Percentiles rank a stretch among this genome's conserved stretches.
These are phyloP conservation scores for Yarrowia yakushimensis DNA, from an alignment of 805 yeast species.

Conservation along the genomic window DNA sequence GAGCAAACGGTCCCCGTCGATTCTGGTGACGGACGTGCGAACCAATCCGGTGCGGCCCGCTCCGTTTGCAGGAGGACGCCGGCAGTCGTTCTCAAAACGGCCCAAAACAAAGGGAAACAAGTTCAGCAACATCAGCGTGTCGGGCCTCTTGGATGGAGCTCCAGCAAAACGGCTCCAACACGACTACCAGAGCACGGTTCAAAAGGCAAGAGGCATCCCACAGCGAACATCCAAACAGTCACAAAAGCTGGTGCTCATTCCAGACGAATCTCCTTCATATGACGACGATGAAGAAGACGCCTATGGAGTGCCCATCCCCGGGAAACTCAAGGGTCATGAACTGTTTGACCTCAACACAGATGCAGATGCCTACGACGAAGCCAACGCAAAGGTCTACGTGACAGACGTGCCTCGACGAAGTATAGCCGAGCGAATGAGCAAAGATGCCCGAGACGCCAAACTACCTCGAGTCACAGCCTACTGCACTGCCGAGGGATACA, in stretches of 20 bases:
- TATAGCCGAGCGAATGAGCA: conserved; percentile 39
- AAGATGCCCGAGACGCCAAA: conserved; percentile 55
- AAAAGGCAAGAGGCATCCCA: conserved; percentile 31
- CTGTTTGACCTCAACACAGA: conserved; percentile 21
- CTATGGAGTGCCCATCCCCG: conserved; percentile 26
- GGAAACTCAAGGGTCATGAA: conserved; percentile 14
- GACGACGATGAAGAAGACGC: conserved; percentile 33
- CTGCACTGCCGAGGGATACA: conserved; percentile 78
- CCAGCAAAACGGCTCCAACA: conserved; percentile 18
- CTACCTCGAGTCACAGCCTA: conserved; percentile 89
- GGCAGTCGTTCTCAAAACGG: conserved; percentile 8
- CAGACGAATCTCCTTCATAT: conserved; percentile 38
- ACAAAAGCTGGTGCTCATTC: conserved; percentile 81
- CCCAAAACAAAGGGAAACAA: conserved; percentile 35
- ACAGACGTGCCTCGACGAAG: conserved; percentile 26
- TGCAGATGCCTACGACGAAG: conserved; percentile 28
- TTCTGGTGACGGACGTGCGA: conserved; percentile 86
- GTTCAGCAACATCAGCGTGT: conserved; percentile 77
- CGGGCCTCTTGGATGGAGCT: conserved; percentile 51
- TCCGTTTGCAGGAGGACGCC: conserved; percentile 35
- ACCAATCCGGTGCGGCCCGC: conserved; percentile 44
- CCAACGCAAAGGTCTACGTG: conserved; percentile 50
- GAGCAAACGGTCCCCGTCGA: conserved; percentile 88
- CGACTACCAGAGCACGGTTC: conserved; percentile 19
- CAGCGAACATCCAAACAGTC: conserved; percentile 77